Percentiles rank a stretch among this genome's conserved stretches.
Evolutionary conservation across 768 basidiomycete species (phyloP).

Genomic region (Termitomyces sp.): DNA sequence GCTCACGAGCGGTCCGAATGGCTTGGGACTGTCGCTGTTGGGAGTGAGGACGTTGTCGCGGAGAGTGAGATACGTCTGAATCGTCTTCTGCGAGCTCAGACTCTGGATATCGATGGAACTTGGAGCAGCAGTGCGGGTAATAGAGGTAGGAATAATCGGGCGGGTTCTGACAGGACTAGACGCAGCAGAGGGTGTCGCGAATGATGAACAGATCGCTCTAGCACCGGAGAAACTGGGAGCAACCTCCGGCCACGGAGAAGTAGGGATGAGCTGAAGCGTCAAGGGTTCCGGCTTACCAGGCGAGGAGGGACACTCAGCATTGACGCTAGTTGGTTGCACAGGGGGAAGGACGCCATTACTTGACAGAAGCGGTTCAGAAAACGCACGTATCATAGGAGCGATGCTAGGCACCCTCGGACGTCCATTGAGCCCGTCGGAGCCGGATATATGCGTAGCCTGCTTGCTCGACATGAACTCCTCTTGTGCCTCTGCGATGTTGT

Average conservation of each 20-base stretch:
- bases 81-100: conserved; percentile 18
- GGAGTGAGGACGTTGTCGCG: conserved; percentile 20
- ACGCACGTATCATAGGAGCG: conserved; percentile 25
- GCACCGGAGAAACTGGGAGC: background rate
- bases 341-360: background rate
- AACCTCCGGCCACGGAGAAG: conserved; percentile 5
- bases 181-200: conserved; percentile 5
- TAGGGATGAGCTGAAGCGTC: conserved; percentile 7
- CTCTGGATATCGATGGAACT: conserved; percentile 22
- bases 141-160: conserved; percentile 12
- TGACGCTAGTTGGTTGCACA: conserved; percentile 16
- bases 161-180: background rate
- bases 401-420: conserved; percentile 36
- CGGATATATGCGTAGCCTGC: background rate
- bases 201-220: background rate
- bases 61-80: conserved; percentile 22
- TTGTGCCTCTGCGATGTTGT: conserved; percentile 25
- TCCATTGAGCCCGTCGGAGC: conserved; percentile 5
- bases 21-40: conserved; percentile 21
- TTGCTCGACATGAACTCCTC: conserved; percentile 18
- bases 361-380: background rate
- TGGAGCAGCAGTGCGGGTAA: conserved; percentile 23
- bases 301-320: conserved; percentile 8
- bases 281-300: conserved; percentile 2
- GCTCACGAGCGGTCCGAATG: conserved; percentile 15